Conservation (phyloP, 108 stramenopile genomes). For the Halocafeteria seosinensis region DNA sequence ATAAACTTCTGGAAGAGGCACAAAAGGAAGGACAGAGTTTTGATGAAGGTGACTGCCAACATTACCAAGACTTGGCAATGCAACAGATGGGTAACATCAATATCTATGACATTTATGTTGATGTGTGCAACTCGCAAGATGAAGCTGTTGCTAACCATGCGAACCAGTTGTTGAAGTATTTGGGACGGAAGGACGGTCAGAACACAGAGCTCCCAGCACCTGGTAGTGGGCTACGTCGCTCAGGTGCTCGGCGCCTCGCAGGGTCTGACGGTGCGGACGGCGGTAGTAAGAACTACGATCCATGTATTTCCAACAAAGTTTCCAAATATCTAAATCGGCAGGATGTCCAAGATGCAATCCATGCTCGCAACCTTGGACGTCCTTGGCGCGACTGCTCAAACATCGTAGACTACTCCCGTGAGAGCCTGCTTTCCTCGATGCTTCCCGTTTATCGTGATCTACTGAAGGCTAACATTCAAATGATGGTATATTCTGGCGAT, state of each 20-base stretch:
- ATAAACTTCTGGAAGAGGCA: neutral
- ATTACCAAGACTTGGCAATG: neutral
- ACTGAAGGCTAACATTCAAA: neutral
- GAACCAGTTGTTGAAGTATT: too few species aligned
- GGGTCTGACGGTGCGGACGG: neutral
- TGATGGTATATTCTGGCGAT: conserved; percentile 13
- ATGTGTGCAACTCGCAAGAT: neutral
- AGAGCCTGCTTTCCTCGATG: conserved; percentile 14
- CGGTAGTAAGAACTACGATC: conserved; percentile 8
- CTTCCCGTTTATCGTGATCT: conserved; percentile 3
- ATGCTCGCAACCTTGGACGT: neutral
- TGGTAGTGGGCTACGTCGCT: neutral
- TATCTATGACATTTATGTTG: conserved; percentile 16
- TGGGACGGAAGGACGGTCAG: too few species aligned
- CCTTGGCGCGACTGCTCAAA: conserved; percentile 13
- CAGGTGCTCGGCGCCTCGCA: neutral
- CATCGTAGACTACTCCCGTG: neutral
- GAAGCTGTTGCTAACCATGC: neutral
- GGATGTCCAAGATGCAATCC: conserved; percentile 19
- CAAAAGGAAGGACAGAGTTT: too few species aligned
- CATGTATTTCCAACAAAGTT: conserved; percentile 12
- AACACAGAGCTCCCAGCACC: too few species aligned
- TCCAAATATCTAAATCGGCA: conserved; percentile 12
- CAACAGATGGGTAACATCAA: conserved; percentile 3
- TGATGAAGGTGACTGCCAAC: too few species aligned